These are phyloP conservation scores for Logfia minima DNA, from an alignment of 129 eudicot genomes.

Conservation along the genomic window DNA sequence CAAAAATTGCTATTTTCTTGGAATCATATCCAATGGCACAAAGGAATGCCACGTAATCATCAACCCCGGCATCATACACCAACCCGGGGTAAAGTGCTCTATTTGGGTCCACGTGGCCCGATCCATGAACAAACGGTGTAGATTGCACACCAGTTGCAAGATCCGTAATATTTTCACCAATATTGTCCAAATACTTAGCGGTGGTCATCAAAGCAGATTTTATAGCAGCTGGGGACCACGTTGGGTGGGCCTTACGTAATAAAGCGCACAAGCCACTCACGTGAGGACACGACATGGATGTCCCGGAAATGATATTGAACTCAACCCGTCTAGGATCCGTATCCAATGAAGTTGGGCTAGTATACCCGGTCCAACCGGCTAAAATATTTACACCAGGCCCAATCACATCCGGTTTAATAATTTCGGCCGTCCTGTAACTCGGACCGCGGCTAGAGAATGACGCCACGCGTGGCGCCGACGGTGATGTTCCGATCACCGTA, in stretches of 20 bases:
- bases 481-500: slow-evolving; percentile 63
- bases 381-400: slow-evolving; percentile 92
- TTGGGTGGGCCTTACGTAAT: slow-evolving; percentile 66
- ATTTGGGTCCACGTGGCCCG: slow-evolving; percentile 97
- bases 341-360: slow-evolving; percentile 77
- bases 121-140: slow-evolving; percentile 83
- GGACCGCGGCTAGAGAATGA: slow-evolving; percentile 98
- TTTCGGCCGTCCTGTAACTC: slow-evolving; percentile 72
- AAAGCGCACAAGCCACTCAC: slow-evolving; percentile 91
- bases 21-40: slow-evolving; percentile 83
- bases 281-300: slow-evolving; percentile 98
- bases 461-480: slow-evolving; percentile 79
- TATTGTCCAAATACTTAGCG: slow-evolving; percentile 63
- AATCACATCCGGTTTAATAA: slow-evolving; percentile 88
- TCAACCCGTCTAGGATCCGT: slow-evolving; percentile 66
- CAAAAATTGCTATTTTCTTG: slow-evolving; percentile 53
- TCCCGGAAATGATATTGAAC: slow-evolving; percentile 89
- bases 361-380: slow-evolving; percentile 87
- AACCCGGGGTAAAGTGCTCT: slow-evolving; percentile 78
- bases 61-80: slow-evolving; percentile 61
- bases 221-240: slow-evolving; percentile 82
- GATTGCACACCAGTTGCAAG: slow-evolving; percentile 82
- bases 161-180: slow-evolving; percentile 61
- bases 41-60: slow-evolving; percentile 65
- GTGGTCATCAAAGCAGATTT: slow-evolving; percentile 96